A percentile compares a stretch with the other conserved stretches of the same genome.
phyloP scores from a whole-genome alignment of 148 eudicot genomes.

The Dysphania ambrosioides region DNA sequence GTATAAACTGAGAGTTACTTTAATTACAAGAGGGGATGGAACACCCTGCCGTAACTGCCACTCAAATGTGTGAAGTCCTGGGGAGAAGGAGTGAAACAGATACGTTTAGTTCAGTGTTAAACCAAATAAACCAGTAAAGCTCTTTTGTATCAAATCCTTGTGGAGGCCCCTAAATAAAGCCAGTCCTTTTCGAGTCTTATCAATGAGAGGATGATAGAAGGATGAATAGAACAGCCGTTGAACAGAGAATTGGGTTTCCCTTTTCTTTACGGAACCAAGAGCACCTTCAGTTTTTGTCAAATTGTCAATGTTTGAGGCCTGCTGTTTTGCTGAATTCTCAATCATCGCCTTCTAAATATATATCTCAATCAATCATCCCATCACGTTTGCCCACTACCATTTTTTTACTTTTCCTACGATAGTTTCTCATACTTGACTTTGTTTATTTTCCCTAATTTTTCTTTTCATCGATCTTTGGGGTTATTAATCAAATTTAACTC shows the following conservation, averaged over 20 bases:
- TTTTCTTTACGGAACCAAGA: conserved; percentile 43
- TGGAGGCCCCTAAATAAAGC: neutral
- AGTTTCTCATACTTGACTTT: too few species aligned
- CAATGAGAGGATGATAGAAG: neutral
- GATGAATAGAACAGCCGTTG: conserved; percentile 2
- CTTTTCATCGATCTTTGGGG: too few species aligned
- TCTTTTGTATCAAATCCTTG: neutral
- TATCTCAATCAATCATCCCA: conserved; percentile 31
- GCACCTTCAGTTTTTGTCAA: neutral
- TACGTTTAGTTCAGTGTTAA: neutral
- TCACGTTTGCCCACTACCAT: neutral
- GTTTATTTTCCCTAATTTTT: too few species aligned
- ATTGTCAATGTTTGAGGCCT: conserved; percentile 50
- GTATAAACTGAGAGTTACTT: too few species aligned
- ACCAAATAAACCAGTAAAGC: neutral
- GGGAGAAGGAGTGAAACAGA: too few species aligned
- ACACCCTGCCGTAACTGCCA: too few species aligned
- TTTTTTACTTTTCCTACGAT: neutral
- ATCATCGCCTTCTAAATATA: conserved; percentile 29
- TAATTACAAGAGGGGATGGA: too few species aligned
- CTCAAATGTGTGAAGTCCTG: too few species aligned
- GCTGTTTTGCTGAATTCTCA: conserved; percentile 31
- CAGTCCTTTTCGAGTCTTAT: conserved; percentile 9
- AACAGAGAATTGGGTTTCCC: conserved; percentile 24
- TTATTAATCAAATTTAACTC: too few species aligned